A percentile compares a stretch with the other conserved stretches of the same genome.
phyloP scores from a whole-genome alignment of 495 filamentous ascomycete species.

The Penicillium tannophilum region DNA sequence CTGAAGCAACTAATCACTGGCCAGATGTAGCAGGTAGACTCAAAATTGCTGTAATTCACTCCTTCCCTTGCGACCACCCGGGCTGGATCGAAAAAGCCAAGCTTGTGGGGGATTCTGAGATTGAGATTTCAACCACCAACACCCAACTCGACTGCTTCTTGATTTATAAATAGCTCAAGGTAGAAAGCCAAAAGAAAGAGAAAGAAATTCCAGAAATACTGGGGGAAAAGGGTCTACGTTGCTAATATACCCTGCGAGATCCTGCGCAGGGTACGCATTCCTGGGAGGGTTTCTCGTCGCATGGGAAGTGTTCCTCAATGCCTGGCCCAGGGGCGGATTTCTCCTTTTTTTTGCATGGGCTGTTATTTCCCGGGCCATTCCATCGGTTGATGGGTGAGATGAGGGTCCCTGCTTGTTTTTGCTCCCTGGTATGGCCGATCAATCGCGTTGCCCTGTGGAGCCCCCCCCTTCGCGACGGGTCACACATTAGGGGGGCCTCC shows the following conservation, averaged over 20 bases:
- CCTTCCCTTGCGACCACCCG: background rate
- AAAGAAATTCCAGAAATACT: background rate
- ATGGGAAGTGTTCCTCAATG: slow-evolving; percentile 11
- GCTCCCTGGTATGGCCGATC: slow-evolving; percentile 13
- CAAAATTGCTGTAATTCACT: background rate
- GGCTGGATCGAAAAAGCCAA: background rate
- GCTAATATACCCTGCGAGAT: slow-evolving; percentile 17
- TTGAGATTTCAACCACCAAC: background rate
- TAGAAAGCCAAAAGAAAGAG: background rate
- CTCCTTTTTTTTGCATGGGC: slow-evolving; percentile 5
- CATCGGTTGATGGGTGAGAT: slow-evolving; percentile 9
- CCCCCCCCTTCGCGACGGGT: slow-evolving; percentile 1
- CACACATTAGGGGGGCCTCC: background rate
- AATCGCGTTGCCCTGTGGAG: slow-evolving; percentile 10
- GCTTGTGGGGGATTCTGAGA: background rate
- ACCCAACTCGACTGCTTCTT: background rate
- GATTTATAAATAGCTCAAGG: background rate
- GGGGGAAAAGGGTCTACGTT: slow-evolving; percentile 12
- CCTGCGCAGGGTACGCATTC: slow-evolving; percentile 31
- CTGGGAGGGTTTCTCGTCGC: slow-evolving; percentile 21
- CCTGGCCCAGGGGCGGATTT: background rate
- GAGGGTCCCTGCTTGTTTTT: slow-evolving; percentile 3
- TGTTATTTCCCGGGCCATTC: slow-evolving; percentile 2
- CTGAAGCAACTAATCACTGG: slow-evolving; percentile 23
- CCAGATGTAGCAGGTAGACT: slow-evolving; percentile 27